Conservation (phyloP, 192 early-diverging fungal genomes). For the Coemansia sp. region DNA sequence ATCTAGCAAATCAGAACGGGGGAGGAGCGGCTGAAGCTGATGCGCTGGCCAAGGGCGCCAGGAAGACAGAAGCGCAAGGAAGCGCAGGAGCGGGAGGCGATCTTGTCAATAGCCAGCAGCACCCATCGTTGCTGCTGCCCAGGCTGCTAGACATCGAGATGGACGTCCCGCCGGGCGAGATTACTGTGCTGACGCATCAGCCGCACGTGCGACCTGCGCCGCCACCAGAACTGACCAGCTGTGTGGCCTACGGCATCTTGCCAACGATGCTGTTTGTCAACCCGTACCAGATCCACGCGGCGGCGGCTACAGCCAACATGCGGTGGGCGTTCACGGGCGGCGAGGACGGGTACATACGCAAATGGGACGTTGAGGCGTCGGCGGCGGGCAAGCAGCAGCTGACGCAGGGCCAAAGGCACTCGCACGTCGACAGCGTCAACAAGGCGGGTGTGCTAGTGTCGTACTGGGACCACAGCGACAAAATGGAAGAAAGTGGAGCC, state of each 20-base stretch:
- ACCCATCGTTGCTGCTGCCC: background rate
- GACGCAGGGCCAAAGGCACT: conserved; percentile 85
- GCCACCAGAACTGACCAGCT: background rate
- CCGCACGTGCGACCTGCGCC: conserved; percentile 6
- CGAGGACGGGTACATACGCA: conserved; percentile 94
- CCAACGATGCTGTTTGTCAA: conserved; percentile 46
- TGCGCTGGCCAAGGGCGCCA: background rate
- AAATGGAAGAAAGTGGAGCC: conserved; percentile 16
- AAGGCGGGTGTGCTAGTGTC: conserved; percentile 57
- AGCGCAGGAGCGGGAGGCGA: background rate
- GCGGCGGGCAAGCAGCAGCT: conserved; percentile 79
- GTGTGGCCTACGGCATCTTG: conserved; percentile 29
- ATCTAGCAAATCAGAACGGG: background rate
- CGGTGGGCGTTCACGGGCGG: conserved; percentile 84
- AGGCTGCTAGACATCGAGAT: conserved; percentile 35
- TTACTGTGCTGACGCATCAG: conserved; percentile 25
- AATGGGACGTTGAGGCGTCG: conserved; percentile 89
- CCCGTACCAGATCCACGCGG: conserved; percentile 65
- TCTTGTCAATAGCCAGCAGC: background rate
- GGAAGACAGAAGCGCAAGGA: background rate
- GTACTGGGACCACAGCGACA: conserved; percentile 56
- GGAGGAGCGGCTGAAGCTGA: background rate
- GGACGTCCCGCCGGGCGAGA: conserved; percentile 43
- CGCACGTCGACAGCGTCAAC: conserved; percentile 82
- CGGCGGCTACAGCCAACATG: conserved; percentile 70